These are phyloP conservation scores for Apophysomyces sp. DNA, from an alignment of 371 early-diverging fungal species.

Conservation along the genomic window DNA sequence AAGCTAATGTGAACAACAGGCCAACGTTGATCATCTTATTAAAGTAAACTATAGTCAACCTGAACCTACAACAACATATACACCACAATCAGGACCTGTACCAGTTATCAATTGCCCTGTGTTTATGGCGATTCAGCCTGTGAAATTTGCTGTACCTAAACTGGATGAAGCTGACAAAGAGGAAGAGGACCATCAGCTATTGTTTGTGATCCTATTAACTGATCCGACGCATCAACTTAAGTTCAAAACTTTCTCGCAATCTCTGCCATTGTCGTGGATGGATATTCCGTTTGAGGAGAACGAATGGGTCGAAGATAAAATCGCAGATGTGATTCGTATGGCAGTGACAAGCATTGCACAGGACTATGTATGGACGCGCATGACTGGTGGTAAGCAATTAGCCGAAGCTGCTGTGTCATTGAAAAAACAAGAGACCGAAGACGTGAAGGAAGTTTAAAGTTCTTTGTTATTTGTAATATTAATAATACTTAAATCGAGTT, in stretches of 20 bases:
- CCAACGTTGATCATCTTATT: slow-evolving; percentile 54
- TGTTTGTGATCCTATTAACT: slow-evolving; percentile 52
- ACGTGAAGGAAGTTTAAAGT: neutral
- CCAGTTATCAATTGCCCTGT: slow-evolving; percentile 62
- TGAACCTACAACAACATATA: slow-evolving; percentile 18
- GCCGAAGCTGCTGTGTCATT: slow-evolving; percentile 7
- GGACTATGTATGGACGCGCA: slow-evolving; percentile 71
- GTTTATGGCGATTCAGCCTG: slow-evolving; percentile 66
- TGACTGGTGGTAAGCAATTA: slow-evolving; percentile 39
- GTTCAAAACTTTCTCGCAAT: slow-evolving; percentile 61
- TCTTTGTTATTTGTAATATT: neutral
- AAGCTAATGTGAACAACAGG: slow-evolving; percentile 19
- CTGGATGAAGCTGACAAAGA: slow-evolving; percentile 27
- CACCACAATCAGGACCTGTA: slow-evolving; percentile 39
- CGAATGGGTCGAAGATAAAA: slow-evolving; percentile 70
- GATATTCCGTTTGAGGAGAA: slow-evolving; percentile 66
- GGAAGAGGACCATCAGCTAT: slow-evolving; percentile 34
- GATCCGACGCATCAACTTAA: slow-evolving; percentile 64
- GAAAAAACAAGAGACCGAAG: neutral
- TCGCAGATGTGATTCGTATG: slow-evolving; percentile 56
- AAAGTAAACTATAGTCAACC: slow-evolving; percentile 43
- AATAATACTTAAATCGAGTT: neutral
- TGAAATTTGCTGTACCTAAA: slow-evolving; percentile 27
- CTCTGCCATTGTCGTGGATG: slow-evolving; percentile 58
- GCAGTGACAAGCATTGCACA: slow-evolving; percentile 62